Conservation (phyloP, 495 filamentous ascomycete species). For the Xylaria telfairii region DNA sequence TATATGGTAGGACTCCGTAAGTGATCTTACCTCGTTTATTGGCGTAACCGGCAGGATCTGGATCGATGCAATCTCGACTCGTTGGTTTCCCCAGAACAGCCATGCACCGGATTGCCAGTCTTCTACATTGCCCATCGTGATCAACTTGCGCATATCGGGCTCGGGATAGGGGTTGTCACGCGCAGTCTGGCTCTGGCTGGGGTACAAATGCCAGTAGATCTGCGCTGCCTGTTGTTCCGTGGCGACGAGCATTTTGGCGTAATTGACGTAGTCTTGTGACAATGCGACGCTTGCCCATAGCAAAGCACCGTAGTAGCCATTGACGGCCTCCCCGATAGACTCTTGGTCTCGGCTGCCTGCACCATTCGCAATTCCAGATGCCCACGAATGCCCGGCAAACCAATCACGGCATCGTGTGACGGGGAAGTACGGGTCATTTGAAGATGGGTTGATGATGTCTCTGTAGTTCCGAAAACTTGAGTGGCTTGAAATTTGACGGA, state of each 20-base stretch:
- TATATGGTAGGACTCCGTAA: neutral
- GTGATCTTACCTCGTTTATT: neutral
- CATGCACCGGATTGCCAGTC: conserved; percentile 2
- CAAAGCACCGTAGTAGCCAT: neutral
- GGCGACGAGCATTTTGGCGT: neutral
- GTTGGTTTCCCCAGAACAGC: conserved; percentile 1
- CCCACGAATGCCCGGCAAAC: neutral
- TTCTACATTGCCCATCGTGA: conserved; percentile 1
- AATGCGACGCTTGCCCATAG: neutral
- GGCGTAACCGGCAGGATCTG: neutral
- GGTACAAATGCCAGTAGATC: conserved; percentile 4
- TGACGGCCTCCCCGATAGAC: neutral
- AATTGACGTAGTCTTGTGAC: neutral
- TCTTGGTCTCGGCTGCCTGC: neutral
- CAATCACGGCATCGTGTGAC: neutral
- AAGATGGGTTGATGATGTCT: conserved; percentile 6
- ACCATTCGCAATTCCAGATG: neutral
- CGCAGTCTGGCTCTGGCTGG: neutral
- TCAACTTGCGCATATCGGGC: neutral
- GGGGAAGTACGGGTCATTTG: neutral
- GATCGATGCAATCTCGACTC: neutral
- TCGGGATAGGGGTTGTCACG: neutral
- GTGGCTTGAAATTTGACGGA: neutral
- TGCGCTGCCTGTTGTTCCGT: neutral
- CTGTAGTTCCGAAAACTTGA: neutral